These are phyloP conservation scores for Porcisia hertigi DNA, from an alignment of 208 protist species.

Conservation along the genomic window DNA sequence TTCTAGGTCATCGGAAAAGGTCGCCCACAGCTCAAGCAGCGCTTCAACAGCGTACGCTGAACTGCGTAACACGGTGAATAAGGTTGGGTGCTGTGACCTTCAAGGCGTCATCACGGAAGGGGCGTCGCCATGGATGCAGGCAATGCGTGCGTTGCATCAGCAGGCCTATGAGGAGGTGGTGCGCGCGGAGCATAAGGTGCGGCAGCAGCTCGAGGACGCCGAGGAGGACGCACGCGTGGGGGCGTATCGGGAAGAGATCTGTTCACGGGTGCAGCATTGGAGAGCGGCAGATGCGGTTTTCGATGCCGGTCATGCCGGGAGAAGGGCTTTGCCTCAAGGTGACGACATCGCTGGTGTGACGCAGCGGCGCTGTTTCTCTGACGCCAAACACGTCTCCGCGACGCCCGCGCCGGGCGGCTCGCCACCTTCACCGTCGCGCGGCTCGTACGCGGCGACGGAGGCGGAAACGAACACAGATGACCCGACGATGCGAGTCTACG, in stretches of 20 bases:
- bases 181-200: constrained; percentile 24
- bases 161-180: constrained; percentile 17
- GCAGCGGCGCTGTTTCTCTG: background rate
- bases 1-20: background rate
- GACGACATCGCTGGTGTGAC: background rate
- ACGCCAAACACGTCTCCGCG: background rate
- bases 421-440: background rate
- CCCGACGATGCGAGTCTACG: background rate
- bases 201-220: constrained; percentile 14
- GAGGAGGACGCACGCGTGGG: constrained; percentile 34
- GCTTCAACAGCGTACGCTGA: constrained; percentile 13
- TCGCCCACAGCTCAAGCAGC: background rate
- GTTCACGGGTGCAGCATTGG: constrained; percentile 22
- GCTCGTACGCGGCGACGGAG: background rate
- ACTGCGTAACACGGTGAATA: background rate
- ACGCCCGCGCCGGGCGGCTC: background rate
- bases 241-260: constrained; percentile 27
- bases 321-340: background rate
- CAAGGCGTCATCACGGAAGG: constrained; percentile 12
- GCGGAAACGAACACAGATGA: background rate
- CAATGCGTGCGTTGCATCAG: constrained; percentile 21
- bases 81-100: background rate
- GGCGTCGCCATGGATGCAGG: constrained; percentile 30
- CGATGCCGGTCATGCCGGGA: background rate
- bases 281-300: background rate